phyloP scores from a whole-genome alignment of 1,284 basidiomycete species.

The Austroboletus niveus region DNA sequence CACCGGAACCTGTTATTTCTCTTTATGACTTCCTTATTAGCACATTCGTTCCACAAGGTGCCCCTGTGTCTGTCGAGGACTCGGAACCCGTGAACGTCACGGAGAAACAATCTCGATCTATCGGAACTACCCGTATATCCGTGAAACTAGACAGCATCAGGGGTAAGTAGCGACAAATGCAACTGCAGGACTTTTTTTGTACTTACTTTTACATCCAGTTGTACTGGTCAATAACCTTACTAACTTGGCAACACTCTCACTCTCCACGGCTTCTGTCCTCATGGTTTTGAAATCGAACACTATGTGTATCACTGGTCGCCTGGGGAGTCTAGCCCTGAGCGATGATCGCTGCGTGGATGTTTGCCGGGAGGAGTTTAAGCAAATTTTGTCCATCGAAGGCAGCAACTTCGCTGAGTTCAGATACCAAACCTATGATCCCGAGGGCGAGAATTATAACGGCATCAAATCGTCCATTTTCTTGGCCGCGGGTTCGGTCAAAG shows the following conservation, averaged over 20 bases:
- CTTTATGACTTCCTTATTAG: slow-evolving; percentile 99
- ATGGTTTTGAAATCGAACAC: slow-evolving; percentile 76
- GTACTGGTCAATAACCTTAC: slow-evolving; percentile 77
- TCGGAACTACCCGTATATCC: slow-evolving; percentile 77
- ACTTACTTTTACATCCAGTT: slow-evolving; percentile 46
- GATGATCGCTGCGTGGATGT: slow-evolving; percentile 69
- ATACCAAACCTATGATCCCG: slow-evolving; percentile 90
- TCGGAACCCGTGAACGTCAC: slow-evolving; percentile 13
- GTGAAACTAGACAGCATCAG: slow-evolving; percentile 88
- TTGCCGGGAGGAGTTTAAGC: slow-evolving; percentile 73
- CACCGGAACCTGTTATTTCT: slow-evolving; percentile 88
- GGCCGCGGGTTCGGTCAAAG: slow-evolving; percentile 87
- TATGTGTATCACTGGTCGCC: slow-evolving; percentile 78
- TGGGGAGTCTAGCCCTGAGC: slow-evolving; percentile 84
- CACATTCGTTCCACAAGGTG: slow-evolving; percentile 75
- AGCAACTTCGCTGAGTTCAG: slow-evolving; percentile 94
- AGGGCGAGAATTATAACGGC: slow-evolving; percentile 67
- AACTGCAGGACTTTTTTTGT: background rate
- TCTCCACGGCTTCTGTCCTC: slow-evolving; percentile 90
- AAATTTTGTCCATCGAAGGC: slow-evolving; percentile 93
- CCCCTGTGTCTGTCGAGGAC: slow-evolving; percentile 6
- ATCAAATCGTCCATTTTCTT: slow-evolving; percentile 88
- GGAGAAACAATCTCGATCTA: slow-evolving; percentile 16
- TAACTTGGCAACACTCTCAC: slow-evolving; percentile 81
- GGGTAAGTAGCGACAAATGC: slow-evolving; percentile 42